These are phyloP conservation scores for Rhodotorula sp. DNA, from an alignment of 1,284 basidiomycete genomes.

Conservation along the genomic window DNA sequence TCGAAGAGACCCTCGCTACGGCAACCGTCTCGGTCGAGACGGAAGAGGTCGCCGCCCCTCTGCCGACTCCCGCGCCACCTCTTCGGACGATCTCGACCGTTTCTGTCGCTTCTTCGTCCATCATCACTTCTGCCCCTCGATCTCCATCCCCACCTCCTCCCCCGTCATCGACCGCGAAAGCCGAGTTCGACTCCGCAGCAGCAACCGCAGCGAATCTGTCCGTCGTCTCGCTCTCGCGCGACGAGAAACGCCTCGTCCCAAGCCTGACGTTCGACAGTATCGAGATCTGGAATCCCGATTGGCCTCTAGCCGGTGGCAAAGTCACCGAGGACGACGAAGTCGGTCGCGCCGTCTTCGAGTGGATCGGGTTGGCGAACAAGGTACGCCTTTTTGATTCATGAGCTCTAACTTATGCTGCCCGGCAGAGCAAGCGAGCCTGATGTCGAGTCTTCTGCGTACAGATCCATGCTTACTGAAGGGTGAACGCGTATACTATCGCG, in stretches of 20 bases:
- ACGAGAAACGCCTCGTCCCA: conserved; percentile 45
- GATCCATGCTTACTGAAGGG: conserved; percentile 18
- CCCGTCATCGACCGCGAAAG: conserved; percentile 32
- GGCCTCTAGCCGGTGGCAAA: conserved; percentile 53
- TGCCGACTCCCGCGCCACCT: neutral
- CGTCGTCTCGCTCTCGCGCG: neutral
- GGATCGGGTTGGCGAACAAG: conserved; percentile 41
- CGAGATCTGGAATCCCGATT: conserved; percentile 68
- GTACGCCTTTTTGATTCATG: conserved; percentile 10
- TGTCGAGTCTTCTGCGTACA: neutral
- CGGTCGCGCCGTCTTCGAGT: conserved; percentile 63
- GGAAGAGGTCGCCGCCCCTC: neutral
- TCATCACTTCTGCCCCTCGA: conserved; percentile 35
- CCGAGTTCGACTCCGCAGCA: conserved; percentile 47
- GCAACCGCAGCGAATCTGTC: neutral
- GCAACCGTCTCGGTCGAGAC: neutral
- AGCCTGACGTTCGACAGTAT: conserved; percentile 62
- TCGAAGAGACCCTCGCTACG: neutral
- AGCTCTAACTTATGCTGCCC: no score
- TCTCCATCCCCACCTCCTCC: neutral
- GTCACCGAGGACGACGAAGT: conserved; percentile 69
- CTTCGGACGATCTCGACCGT: conserved; percentile 19
- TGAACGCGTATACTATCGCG: neutral
- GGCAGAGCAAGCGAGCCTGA: no score
- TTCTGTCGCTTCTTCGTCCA: conserved; percentile 6